phyloP scores from a whole-genome alignment of 75 land plant species.

The Chamaecyparis obtusa region DNA sequence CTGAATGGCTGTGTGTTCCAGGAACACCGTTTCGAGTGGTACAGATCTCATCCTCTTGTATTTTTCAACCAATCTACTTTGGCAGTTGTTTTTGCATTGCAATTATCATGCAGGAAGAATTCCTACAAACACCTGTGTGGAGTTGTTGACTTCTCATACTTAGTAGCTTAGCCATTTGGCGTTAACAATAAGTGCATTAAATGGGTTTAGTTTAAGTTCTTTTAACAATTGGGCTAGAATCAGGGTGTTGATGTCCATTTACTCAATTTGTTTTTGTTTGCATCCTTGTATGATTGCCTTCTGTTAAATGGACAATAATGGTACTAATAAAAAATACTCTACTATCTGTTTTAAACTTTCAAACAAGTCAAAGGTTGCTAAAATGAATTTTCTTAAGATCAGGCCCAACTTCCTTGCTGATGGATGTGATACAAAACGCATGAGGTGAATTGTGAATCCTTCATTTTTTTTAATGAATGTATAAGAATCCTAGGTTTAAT shows the following conservation, averaged over 20 bases:
- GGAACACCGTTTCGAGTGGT: slow-evolving; percentile 98
- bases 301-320: background rate
- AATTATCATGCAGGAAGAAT: background rate
- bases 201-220: background rate
- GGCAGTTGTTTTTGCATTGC: background rate
- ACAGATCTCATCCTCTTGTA: slow-evolving; percentile 11
- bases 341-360: background rate
- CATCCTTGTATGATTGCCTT: background rate
- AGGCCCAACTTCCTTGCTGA: background rate
- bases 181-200: background rate
- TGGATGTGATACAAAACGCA: background rate
- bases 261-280: background rate
- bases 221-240: background rate
- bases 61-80: background rate
- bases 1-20: slow-evolving; percentile 84
- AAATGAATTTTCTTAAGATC: background rate
- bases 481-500: background rate
- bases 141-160: background rate
- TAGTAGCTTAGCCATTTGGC: background rate
- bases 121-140: background rate
- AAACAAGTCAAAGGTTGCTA: background rate
- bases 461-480: background rate
- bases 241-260: background rate
- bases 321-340: background rate
- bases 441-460: background rate